Evolutionary conservation across 2,329 filamentous ascomycete species (phyloP).

Genomic region (Exophiala sp.): DNA sequence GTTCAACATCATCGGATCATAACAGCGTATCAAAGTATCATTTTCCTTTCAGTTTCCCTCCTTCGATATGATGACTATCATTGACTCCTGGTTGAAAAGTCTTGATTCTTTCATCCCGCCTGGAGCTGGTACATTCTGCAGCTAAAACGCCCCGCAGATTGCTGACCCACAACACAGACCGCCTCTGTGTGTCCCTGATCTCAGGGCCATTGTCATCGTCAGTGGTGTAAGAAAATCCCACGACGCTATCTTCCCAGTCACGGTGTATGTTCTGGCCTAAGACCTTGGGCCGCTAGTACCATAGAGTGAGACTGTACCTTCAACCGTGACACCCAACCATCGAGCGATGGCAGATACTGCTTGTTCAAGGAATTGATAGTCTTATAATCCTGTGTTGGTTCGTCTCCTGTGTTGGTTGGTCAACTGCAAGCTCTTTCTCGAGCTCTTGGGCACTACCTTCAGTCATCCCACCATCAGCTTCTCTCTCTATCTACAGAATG

Average conservation of each 20-base stretch:
- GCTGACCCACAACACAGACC: background rate
- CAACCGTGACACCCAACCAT: no score
- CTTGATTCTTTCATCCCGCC: background rate
- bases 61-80: background rate
- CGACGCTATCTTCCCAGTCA: background rate
- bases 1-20: constrained; percentile 14
- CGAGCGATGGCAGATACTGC: no score
- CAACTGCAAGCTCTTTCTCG: no score
- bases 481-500: constrained; percentile 10
- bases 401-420: no score
- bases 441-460: no score
- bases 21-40: background rate
- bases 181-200: background rate
- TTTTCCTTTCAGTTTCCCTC: background rate
- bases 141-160: background rate
- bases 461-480: no score
- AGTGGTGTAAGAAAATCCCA: background rate
- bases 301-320: no score
- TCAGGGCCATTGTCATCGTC: background rate
- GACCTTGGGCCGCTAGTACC: no score
- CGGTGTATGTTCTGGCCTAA: no score
- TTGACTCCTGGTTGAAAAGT: background rate
- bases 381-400: no score
- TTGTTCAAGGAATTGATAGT: no score
- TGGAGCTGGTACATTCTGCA: background rate